A percentile compares a stretch with the other conserved stretches of the same genome.
Conservation (phyloP, 176 grass and related monocot species). For the Eragrostis curvula region DNA sequence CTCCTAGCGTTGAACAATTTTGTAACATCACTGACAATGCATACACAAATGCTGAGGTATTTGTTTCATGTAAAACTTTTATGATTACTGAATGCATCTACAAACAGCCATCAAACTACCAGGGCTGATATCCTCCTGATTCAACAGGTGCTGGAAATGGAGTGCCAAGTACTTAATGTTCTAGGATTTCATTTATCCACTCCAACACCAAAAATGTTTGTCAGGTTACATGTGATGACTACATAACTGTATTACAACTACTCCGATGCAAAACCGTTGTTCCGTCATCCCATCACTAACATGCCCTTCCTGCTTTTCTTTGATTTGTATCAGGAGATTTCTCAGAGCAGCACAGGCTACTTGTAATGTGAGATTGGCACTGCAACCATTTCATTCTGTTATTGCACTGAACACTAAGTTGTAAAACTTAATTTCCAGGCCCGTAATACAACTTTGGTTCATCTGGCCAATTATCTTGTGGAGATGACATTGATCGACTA, state of each 20-base stretch:
- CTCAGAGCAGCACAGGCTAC: conserved; percentile 76
- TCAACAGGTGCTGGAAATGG: conserved; percentile 85
- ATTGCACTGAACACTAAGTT: conserved; percentile 30
- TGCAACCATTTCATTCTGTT: conserved; percentile 19
- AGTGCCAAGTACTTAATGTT: conserved; percentile 60
- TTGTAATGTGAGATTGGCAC: conserved; percentile 62
- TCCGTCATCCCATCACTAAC: conserved; percentile 17
- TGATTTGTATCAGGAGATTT: conserved; percentile 73
- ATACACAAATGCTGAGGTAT: conserved; percentile 77
- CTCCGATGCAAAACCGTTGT: conserved; percentile 2
- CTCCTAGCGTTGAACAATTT: conserved; percentile 79
- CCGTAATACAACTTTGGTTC: conserved; percentile 46
- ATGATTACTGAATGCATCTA: conserved; percentile 17
- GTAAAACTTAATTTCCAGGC: conserved; percentile 50
- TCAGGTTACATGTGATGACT: conserved; percentile 56
- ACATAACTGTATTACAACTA: conserved; percentile 36
- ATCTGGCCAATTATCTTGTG: conserved; percentile 80
- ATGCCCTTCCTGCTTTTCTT: conserved; percentile 26
- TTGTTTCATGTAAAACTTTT: conserved; percentile 28
- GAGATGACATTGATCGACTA: conserved; percentile 76
- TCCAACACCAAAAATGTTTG: conserved; percentile 85
- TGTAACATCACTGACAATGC: conserved; percentile 86
- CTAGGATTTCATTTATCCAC: conserved; percentile 78
- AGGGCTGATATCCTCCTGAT: conserved; percentile 37
- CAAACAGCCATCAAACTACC: conserved; percentile 24